Evolutionary conservation across 371 early-diverging fungal species (phyloP), one percentile per base, ranked within the genome.

Genomic region (Entomophthora muscae): DNA sequence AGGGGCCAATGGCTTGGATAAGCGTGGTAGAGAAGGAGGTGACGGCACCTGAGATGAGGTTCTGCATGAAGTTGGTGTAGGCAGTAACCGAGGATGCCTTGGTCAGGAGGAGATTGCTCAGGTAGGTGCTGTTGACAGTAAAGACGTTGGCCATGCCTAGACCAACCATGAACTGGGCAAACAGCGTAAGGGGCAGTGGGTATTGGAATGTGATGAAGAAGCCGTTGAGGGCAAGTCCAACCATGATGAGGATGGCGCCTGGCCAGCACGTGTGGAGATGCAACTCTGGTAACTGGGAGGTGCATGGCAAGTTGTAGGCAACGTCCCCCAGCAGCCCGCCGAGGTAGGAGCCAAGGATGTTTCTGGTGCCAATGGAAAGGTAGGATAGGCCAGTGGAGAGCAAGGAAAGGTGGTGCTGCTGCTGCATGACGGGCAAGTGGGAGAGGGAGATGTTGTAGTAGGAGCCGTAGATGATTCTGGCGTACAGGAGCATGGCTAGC

Each of bases 171-270:
- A 61, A 61, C 27, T 61, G 61, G 28, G 52, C 52, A 3, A 61
- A 51, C 10, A 61, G 28, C 42, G 27, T 27, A 27, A 21, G 2
- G 13, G 52, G 52, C 2, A 61, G 7, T 63, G 73, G 69, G 23
- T 71, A 27, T 32, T 65, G 64, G 22, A 56, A 52, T 17, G 72
- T 63, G 0, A 72, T 27, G 29, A 73, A 76, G 76, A 76, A 78
- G 0, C 78, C 78, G 63, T 78, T 75, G 1, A 74, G 55, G 0
- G 76, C 55, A n/a, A 73, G 67, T 5, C 76, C 78, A 0, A 70
- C 7, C 0, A 72, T 70, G 21, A 76, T 64, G 17, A 74, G 10
- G 0, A 72, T 10, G 53, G 75, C 74, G n/a, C 75, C 76, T 0
- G 74, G 58, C 74, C 74, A 75, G 66, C 73, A 71, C 32, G 70